These are phyloP conservation scores for Sordaria brevicollis DNA, from an alignment of 495 filamentous ascomycete species.

Conservation along the genomic window DNA sequence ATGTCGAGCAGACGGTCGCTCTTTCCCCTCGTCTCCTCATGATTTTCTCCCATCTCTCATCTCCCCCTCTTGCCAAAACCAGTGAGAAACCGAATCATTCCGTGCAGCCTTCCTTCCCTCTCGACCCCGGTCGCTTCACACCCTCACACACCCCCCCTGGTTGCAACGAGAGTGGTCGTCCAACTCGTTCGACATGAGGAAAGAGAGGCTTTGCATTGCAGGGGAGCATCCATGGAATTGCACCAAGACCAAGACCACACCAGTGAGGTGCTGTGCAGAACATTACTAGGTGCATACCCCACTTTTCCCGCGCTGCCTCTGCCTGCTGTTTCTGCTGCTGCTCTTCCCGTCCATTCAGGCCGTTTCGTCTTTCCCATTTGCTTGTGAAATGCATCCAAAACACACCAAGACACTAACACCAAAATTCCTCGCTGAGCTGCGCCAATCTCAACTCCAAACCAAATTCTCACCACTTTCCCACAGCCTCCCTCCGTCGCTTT, in stretches of 20 bases:
- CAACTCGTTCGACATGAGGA: neutral
- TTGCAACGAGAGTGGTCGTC: neutral
- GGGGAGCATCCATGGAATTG: neutral
- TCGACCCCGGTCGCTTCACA: neutral
- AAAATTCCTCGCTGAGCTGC: neutral
- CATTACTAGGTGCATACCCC: constrained; percentile 3
- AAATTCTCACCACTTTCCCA: neutral
- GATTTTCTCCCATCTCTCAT: neutral
- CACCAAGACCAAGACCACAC: neutral
- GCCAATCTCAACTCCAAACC: neutral
- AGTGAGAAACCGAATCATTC: neutral
- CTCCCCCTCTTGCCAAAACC: neutral
- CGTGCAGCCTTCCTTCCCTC: neutral
- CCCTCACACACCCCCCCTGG: neutral
- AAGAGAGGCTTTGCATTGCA: neutral
- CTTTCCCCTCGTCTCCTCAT: constrained; percentile 1
- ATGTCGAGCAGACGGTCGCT: constrained; percentile 14
- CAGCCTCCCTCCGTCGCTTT: no score
- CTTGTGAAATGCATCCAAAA: neutral
- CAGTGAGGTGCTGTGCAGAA: neutral
- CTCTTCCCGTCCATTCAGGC: neutral
- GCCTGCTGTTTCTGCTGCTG: neutral
- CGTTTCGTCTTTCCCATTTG: neutral
- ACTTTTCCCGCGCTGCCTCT: constrained; percentile 7
- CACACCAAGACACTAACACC: neutral